phyloP scores from a whole-genome alignment of 2,329 filamentous ascomycete species.

The Pyricularia grisea region DNA sequence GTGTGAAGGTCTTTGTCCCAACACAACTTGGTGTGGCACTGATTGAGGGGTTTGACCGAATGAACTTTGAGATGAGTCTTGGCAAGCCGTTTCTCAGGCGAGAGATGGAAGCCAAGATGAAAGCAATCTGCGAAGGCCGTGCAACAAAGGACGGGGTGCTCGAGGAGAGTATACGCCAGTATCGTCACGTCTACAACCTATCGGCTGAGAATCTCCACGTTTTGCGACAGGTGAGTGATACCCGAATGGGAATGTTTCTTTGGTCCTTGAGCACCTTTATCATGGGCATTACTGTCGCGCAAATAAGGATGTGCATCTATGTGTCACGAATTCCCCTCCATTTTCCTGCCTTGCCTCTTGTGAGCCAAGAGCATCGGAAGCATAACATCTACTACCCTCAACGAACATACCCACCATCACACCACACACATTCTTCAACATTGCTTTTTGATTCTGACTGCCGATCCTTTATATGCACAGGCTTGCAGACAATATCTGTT shows the following conservation, averaged over 20 bases:
- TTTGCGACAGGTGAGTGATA: constrained; percentile 46
- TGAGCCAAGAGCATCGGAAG: background rate
- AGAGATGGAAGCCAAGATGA: constrained; percentile 97
- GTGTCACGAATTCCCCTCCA: background rate
- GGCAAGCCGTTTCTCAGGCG: constrained; percentile 94
- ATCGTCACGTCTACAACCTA: constrained; percentile 76
- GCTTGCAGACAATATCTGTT: constrained; percentile 47
- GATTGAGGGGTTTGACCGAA: constrained; percentile 88
- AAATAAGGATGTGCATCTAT: background rate
- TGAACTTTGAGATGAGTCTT: constrained; percentile 85
- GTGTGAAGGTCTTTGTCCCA: constrained; percentile 81
- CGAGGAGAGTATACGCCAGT: constrained; percentile 75
- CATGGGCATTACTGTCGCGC: background rate
- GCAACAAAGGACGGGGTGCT: constrained; percentile 68
- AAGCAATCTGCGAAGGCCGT: constrained; percentile 84
- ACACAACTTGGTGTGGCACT: constrained; percentile 85
- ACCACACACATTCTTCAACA: background rate
- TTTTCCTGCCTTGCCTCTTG: background rate
- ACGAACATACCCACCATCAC: background rate
- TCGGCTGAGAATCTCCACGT: constrained; percentile 67
- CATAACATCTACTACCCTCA: background rate
- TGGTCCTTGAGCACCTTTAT: background rate
- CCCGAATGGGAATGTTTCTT: background rate
- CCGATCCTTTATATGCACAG: constrained; percentile 12
- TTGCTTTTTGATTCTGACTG: constrained; percentile 8